Evolutionary conservation across 306 rosid species (phyloP), one percentile per base, ranked within the genome.

Genomic region (Canavalia ensiformis): DNA sequence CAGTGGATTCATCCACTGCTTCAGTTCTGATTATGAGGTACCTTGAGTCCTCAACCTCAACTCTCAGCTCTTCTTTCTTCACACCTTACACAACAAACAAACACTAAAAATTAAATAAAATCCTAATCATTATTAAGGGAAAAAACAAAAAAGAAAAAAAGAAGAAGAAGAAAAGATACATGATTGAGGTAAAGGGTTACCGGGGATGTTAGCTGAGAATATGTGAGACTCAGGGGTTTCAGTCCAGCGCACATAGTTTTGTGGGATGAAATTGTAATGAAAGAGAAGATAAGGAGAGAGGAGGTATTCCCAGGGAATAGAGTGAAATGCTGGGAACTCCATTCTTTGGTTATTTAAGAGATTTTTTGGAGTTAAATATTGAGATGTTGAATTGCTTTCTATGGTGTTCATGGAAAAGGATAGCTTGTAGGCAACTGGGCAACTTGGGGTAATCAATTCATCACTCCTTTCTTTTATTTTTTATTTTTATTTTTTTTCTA

Each of bases 121-220:
- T 18, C 13, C 41, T 37, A 55, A 18, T 56, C 28, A 58, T 31
- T 54, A 59, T 30, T 25, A 6, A 39, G 42, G 13, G 10, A 41
- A 5, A n/a, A 62, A 35, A 3, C n/a, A 8, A 31, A 37, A 68
- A 55, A 55, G 64, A 1, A n/a, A n/a, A n/a, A n/a, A n/a, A n/a
- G n/a, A 12, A 18, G 1, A 29, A n/a, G 8, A 2, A 46, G 5
- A 18, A 9, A 47, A 8, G 25, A 1, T 29, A n/a, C 11, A 6
- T 11, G 46, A 37, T 4, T 37, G 25, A 18, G 25, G 25, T 18
- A 18, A 18, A 18, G 25, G 25, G 25, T 66, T 74, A 89, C 98
- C 97, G 0, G 98, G 95, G 64, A 94, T 87, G 74, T 87, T 88
- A 63, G 92, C 95, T 3, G 95, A 88, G 87, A 91, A 94, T 54